phyloP scores from a whole-genome alignment of 148 eudicot genomes.

The Nepenthes mirabilis region DNA sequence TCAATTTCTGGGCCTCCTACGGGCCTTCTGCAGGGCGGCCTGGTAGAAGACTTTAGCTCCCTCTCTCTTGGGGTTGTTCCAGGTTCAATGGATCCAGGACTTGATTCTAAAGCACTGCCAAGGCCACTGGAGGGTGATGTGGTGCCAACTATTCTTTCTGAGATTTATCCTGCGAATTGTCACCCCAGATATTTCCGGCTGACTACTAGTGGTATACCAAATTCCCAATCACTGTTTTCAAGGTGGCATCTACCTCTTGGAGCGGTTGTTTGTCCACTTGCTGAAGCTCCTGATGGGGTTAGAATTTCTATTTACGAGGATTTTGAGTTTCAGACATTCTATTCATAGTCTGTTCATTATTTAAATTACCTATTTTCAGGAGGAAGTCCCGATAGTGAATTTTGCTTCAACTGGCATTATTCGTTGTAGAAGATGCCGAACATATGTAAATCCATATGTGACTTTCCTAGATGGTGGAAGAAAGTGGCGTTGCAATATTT shows the following conservation, averaged over 20 bases:
- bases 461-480: constrained; percentile 85
- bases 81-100: constrained; percentile 78
- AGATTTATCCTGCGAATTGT: constrained; percentile 70
- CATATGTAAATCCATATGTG: constrained; percentile 85
- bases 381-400: constrained; percentile 88
- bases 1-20: constrained; percentile 45
- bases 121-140: constrained; percentile 84
- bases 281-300: constrained; percentile 94
- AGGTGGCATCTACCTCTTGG: constrained; percentile 99
- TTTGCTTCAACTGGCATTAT: constrained; percentile 78
- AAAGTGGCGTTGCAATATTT: constrained; percentile 96
- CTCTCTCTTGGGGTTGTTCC: constrained; percentile 64
- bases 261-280: constrained; percentile 95
- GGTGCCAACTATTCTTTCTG: constrained; percentile 42
- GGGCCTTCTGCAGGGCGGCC: constrained; percentile 39
- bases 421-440: constrained; percentile 97
- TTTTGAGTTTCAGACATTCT: constrained; percentile 1
- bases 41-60: constrained; percentile 76
- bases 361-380: constrained; percentile 35
- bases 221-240: constrained; percentile 80
- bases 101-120: constrained; percentile 64
- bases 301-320: constrained; percentile 16
- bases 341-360: constrained; percentile 9
- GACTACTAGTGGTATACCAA: constrained; percentile 76
- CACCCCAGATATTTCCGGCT: constrained; percentile 59